These are phyloP conservation scores for Tephrocybe sp. DNA, from an alignment of 768 basidiomycete species.

Conservation along the genomic window DNA sequence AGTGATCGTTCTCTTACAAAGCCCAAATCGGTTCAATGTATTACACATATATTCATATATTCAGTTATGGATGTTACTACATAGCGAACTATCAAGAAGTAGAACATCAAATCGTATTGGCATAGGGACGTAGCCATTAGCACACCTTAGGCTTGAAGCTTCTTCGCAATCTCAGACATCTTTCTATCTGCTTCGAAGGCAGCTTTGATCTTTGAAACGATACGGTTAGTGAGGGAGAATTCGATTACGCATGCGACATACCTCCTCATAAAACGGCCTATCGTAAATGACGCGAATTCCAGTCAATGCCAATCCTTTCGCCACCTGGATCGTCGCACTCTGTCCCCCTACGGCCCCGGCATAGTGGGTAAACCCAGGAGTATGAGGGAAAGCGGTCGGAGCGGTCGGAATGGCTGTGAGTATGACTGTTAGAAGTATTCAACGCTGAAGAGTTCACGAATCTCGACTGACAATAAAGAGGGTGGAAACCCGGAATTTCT, in stretches of 20 bases:
- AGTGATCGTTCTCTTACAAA: too few species aligned
- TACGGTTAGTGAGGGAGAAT: neutral
- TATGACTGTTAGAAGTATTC: conserved; percentile 22
- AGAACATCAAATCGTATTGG: too few species aligned
- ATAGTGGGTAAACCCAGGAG: conserved; percentile 59
- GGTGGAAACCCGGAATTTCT: conserved; percentile 66
- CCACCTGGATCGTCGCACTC: conserved; percentile 49
- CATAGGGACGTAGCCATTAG: too few species aligned
- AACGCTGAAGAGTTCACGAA: neutral
- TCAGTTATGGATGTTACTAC: too few species aligned
- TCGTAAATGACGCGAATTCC: conserved; percentile 61
- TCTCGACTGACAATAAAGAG: conserved; percentile 46
- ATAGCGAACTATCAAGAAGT: too few species aligned
- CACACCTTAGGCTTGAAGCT: too few species aligned
- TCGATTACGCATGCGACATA: conserved; percentile 22
- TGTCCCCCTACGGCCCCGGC: conserved; percentile 64
- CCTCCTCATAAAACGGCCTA: conserved; percentile 52
- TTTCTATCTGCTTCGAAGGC: conserved; percentile 17
- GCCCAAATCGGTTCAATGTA: too few species aligned
- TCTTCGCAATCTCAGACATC: neutral
- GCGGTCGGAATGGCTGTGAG: conserved; percentile 65
- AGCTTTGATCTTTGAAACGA: conserved; percentile 19
- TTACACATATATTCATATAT: too few species aligned
- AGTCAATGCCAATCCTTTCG: conserved; percentile 61
- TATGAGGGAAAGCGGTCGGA: conserved; percentile 71